phyloP scores from a whole-genome alignment of 78 protist genomes.

The Creolimax fragrantissima region DNA sequence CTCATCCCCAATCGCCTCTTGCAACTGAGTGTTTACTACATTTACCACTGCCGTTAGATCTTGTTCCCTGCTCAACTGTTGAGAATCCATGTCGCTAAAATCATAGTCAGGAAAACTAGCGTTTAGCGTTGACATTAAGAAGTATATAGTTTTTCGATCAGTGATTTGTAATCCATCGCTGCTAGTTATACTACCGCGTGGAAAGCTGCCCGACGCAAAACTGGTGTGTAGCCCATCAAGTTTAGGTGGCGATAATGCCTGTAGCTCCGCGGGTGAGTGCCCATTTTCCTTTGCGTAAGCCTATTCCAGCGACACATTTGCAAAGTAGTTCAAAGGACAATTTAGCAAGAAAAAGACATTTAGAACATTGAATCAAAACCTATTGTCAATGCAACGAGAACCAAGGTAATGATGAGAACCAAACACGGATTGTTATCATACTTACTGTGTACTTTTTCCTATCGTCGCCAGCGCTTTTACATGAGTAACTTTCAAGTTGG shows the following conservation, averaged over 20 bases:
- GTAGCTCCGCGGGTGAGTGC: not conserved
- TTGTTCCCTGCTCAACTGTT: not conserved
- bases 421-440: not conserved
- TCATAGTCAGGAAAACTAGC: not conserved
- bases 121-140: not conserved
- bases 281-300: not conserved
- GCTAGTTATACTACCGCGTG: not conserved
- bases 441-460: not conserved
- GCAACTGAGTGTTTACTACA: not conserved
- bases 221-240: not conserved
- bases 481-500: not conserved
- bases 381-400: not conserved
- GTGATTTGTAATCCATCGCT: not conserved
- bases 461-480: not conserved
- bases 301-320: not conserved
- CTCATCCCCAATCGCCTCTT: not conserved
- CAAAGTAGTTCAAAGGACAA: not conserved
- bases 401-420: not conserved
- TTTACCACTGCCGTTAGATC: not conserved
- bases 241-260: not conserved
- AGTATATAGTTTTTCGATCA: not conserved
- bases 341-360: not conserved
- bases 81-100: not conserved
- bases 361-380: not conserved
- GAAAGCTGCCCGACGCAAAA: not conserved